phyloP scores from a whole-genome alignment of 192 early-diverging fungal species.

The Allomyces macrogynus region DNA sequence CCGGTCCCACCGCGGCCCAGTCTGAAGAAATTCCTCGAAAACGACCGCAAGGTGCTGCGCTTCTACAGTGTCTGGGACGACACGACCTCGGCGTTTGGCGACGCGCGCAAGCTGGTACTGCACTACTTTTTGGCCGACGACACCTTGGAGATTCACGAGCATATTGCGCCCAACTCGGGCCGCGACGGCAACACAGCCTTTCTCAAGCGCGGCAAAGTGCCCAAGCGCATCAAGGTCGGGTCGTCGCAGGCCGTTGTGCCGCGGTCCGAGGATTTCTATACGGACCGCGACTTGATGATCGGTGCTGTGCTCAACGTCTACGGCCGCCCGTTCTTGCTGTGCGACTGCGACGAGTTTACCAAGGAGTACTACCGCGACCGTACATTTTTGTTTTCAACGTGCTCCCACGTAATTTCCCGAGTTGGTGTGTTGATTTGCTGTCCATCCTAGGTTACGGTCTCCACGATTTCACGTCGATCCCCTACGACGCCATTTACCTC shows the following conservation, averaged over 20 bases:
- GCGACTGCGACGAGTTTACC: constrained; percentile 8
- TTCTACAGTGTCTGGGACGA: constrained; percentile 7
- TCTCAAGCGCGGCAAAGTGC: constrained; percentile 4
- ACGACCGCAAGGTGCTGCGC: constrained; percentile 5
- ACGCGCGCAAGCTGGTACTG: constrained; percentile 5
- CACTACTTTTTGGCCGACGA: constrained; percentile 5
- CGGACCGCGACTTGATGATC: constrained; percentile 3
- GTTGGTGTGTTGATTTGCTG: too few species aligned
- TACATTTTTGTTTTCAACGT: too few species aligned
- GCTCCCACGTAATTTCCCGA: too few species aligned
- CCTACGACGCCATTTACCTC: not conserved
- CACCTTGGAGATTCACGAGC: constrained; percentile 3
- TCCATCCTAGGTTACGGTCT: not conserved
- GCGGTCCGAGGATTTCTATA: constrained; percentile 2
- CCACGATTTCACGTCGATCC: not conserved
- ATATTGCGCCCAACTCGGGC: constrained; percentile 1
- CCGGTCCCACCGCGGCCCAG: not conserved
- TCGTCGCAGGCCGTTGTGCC: not conserved
- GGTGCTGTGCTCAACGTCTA: constrained; percentile 5
- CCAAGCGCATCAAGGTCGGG: constrained; percentile 1
- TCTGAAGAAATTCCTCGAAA: constrained; percentile 3
- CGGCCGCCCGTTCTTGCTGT: constrained; percentile 2
- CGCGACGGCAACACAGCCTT: constrained; percentile 3
- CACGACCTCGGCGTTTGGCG: constrained; percentile 1
- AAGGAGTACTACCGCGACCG: constrained; percentile 3